Percentiles rank a stretch among this genome's conserved stretches.
Conservation (phyloP, 306 rosid species). For the Begonia loranthoides region DNA sequence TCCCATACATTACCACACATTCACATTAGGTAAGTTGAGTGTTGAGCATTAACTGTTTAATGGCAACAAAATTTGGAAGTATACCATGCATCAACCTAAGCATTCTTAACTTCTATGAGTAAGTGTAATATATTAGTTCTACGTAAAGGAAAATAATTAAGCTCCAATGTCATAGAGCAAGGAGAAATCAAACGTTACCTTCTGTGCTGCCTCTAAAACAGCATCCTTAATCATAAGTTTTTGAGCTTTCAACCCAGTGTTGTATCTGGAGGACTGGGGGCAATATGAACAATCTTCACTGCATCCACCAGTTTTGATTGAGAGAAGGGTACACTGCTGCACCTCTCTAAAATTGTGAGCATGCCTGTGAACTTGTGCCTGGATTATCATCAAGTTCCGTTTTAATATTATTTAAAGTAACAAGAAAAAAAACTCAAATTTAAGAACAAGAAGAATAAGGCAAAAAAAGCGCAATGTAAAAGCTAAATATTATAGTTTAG, state of each 20-base stretch:
- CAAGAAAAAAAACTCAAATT: not conserved
- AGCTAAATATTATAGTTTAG: not conserved
- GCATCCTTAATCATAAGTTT: conserved; percentile 68
- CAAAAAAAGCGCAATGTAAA: not conserved
- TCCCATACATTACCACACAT: no score
- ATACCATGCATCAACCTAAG: no score
- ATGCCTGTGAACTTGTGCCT: conserved; percentile 96
- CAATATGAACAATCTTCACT: conserved; percentile 98
- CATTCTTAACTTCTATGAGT: no score
- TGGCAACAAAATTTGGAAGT: no score
- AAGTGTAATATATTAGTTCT: no score
- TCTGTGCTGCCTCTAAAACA: conserved; percentile 61
- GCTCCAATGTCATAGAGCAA: not conserved
- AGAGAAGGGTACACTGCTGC: conserved; percentile 91
- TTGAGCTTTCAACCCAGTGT: conserved; percentile 75
- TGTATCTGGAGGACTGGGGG: conserved; percentile 86
- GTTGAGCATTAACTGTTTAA: no score
- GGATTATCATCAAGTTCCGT: conserved; percentile 3
- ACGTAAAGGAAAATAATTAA: not conserved
- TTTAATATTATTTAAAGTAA: not conserved
- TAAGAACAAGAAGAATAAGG: not conserved
- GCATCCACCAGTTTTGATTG: conserved; percentile 95
- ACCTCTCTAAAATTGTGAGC: conserved; percentile 93
- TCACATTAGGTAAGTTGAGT: no score
- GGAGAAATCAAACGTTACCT: conserved; percentile 27